Evolutionary conservation across 306 rosid species (phyloP).

Genomic region (Trifolium subterraneum): DNA sequence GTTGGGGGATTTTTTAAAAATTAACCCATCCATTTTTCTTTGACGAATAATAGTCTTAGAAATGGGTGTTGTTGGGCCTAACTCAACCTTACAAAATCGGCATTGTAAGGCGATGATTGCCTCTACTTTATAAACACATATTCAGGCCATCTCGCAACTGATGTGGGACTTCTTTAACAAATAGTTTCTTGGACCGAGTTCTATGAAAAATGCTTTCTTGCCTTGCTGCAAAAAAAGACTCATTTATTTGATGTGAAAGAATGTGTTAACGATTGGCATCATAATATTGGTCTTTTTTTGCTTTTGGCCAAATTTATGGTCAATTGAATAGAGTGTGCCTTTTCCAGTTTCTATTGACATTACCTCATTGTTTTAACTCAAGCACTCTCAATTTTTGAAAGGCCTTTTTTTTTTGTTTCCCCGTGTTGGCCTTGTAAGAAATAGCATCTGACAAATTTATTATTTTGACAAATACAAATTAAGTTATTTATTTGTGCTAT

Average conservation of each 20-base stretch:
- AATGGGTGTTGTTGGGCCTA: no score
- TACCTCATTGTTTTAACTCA: slow-evolving; percentile 16
- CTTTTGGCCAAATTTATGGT: slow-evolving; percentile 2
- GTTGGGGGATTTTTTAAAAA: not conserved
- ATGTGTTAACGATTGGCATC: slow-evolving; percentile 8
- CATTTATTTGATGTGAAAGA: slow-evolving; percentile 23
- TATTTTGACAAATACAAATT: not conserved
- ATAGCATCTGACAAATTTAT: slow-evolving; percentile 16
- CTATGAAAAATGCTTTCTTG: not conserved
- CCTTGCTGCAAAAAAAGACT: slow-evolving; percentile 6
- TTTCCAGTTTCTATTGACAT: slow-evolving; percentile 20
- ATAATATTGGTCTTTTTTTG: slow-evolving; percentile 7
- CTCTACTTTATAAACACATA: no score
- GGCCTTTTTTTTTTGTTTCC: slow-evolving; percentile 23
- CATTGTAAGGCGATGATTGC: no score
- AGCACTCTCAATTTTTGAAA: slow-evolving; percentile 8
- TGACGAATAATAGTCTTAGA: not conserved
- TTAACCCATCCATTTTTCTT: not conserved
- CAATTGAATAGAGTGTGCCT: slow-evolving; percentile 3
- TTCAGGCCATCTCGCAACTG: no score
- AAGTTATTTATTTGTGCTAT: slow-evolving; percentile 22
- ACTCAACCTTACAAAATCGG: no score
- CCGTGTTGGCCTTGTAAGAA: not conserved
- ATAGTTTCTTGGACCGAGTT: slow-evolving; percentile 4
- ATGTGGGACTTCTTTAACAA: no score